phyloP scores from a whole-genome alignment of 176 grass and related monocot genomes.

The Carex parvula region DNA sequence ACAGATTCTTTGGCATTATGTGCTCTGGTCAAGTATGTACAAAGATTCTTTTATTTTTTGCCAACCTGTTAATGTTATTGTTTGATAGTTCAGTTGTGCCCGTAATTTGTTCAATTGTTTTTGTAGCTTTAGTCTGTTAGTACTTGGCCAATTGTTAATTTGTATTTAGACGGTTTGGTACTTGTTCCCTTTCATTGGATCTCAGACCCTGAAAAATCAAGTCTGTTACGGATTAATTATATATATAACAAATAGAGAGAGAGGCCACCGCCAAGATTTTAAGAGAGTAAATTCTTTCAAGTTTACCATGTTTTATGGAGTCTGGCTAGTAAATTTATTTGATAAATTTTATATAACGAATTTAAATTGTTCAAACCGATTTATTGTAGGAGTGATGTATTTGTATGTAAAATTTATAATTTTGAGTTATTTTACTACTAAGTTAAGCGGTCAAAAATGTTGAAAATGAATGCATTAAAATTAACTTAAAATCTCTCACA shows the following conservation, averaged over 20 bases:
- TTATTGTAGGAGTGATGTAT: too few relatives aligned
- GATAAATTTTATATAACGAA: too few relatives aligned
- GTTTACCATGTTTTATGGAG: background rate
- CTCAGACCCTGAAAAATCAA: background rate
- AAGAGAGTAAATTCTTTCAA: too few relatives aligned
- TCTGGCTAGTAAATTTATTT: too few relatives aligned
- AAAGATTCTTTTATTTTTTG: constrained; percentile 28
- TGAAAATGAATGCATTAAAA: too few relatives aligned
- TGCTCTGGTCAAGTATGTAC: constrained; percentile 18
- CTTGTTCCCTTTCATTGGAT: background rate
- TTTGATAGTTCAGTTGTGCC: constrained; percentile 10
- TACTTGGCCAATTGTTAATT: background rate
- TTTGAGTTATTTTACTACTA: too few relatives aligned
- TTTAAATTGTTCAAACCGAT: too few relatives aligned
- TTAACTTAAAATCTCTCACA: too few relatives aligned
- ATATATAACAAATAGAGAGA: too few relatives aligned
- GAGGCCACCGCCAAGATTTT: too few relatives aligned
- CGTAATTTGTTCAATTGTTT: background rate
- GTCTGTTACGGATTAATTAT: background rate
- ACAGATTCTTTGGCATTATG: constrained; percentile 23
- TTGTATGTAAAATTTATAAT: too few relatives aligned
- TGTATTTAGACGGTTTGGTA: background rate
- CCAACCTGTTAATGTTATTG: background rate
- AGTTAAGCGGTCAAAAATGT: too few relatives aligned
- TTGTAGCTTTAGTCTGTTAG: background rate